Conservation (phyloP, 371 early-diverging fungal species). For the Choanephora cucurbitarum region DNA sequence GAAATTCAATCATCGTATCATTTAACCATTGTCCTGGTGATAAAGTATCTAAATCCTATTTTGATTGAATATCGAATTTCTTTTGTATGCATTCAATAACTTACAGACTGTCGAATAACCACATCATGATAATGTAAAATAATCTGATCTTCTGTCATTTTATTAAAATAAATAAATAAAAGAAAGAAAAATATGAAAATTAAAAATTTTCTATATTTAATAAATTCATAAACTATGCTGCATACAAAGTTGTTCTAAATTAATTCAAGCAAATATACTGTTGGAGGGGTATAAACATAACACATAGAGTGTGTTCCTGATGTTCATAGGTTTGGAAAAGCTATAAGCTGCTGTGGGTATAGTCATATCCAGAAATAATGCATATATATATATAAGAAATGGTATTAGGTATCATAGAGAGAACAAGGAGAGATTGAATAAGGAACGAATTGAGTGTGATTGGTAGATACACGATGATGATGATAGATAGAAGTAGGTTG, state of each 20-base stretch:
- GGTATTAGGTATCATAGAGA: too few species aligned
- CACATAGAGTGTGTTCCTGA: too few species aligned
- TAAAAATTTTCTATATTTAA: constrained; percentile 3
- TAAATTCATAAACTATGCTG: too few species aligned
- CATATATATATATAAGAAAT: too few species aligned
- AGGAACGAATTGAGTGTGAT: constrained; percentile 16
- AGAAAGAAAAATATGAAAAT: constrained; percentile 3
- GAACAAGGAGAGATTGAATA: constrained; percentile 20
- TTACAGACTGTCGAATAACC: constrained; percentile 38
- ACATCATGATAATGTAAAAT: constrained; percentile 46
- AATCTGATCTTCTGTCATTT: constrained; percentile 13
- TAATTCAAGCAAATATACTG: background rate
- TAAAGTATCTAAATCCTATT: constrained; percentile 46
- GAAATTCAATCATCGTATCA: constrained; percentile 58
- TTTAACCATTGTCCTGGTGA: constrained; percentile 56
- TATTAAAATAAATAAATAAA: constrained; percentile 1
- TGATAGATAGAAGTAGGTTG: constrained; percentile 19
- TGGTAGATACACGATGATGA: too few species aligned
- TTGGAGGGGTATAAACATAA: too few species aligned
- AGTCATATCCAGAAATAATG: too few species aligned
- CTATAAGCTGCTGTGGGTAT: too few species aligned
- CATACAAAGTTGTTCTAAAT: background rate
- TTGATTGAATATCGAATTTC: too few species aligned
- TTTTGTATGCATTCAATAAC: background rate
- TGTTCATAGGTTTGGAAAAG: too few species aligned